Conservation (phyloP, 495 filamentous ascomycete genomes). For the Neurospora pannonica region DNA sequence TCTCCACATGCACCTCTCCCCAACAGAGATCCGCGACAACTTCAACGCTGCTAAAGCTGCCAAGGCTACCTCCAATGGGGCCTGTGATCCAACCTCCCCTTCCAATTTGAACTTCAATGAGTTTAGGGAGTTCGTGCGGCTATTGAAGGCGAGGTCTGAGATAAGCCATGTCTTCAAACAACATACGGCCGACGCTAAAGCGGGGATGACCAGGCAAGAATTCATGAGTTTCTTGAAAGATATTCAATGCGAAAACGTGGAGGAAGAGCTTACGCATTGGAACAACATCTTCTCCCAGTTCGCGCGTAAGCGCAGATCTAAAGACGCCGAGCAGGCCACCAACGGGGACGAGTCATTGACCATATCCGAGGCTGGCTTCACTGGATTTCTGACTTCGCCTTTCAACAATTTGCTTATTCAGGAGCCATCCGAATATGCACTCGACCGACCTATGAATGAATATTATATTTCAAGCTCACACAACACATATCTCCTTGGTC, state of each 20-base stretch:
- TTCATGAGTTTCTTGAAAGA: conserved; percentile 69
- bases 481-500: conserved; percentile 90
- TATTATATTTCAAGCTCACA: conserved; percentile 98
- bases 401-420: conserved; percentile 55
- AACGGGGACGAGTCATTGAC: conserved; percentile 35
- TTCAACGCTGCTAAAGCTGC: conserved; percentile 63
- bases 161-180: conserved; percentile 58
- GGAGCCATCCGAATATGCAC: conserved; percentile 44
- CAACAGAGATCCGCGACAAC: conserved; percentile 60
- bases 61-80: conserved; percentile 3
- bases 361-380: conserved; percentile 68
- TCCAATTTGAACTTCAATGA: conserved; percentile 63
- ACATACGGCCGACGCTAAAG: conserved; percentile 38
- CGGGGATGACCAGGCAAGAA: conserved; percentile 57
- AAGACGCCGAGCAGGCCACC: conserved; percentile 31
- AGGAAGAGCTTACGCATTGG: conserved; percentile 56
- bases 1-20: conserved; percentile 80
- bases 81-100: conserved; percentile 22
- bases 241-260: conserved; percentile 66
- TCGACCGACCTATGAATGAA: conserved; percentile 84
- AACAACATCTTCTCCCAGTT: conserved; percentile 64
- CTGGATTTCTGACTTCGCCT: conserved; percentile 64
- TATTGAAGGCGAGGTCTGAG: conserved; percentile 77
- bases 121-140: conserved; percentile 71
- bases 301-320: conserved; percentile 52